Percentiles rank a stretch among this genome's conserved stretches.
Evolutionary conservation across 2,329 filamentous ascomycete species (phyloP).

Genomic region (Diaporthe ampelina): DNA sequence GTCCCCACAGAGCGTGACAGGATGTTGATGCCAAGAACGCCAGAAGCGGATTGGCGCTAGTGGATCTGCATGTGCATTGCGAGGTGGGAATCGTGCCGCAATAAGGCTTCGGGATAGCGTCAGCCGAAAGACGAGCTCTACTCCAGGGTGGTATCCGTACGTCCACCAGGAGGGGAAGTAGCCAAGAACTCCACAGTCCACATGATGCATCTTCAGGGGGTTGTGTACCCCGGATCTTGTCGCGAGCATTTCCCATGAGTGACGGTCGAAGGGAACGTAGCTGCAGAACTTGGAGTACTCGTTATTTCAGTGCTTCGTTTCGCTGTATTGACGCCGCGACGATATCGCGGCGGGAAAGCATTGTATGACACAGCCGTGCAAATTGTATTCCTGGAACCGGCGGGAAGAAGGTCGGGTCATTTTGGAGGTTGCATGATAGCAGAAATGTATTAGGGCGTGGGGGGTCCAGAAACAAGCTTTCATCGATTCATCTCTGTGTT

Average conservation of each 20-base stretch:
- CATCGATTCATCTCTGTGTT: not conserved
- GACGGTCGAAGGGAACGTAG: not conserved
- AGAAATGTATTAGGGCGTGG: not conserved
- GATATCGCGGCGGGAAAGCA: not conserved
- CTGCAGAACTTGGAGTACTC: not conserved
- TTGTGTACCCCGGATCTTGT: not conserved
- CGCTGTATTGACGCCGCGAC: not conserved
- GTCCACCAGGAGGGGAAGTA: not conserved
- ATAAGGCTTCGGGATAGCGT: constrained; percentile 27
- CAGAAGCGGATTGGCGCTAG: constrained; percentile 25
- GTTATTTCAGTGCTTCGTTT: not conserved
- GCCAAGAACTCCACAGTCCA: constrained; percentile 16
- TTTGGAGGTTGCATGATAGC: no score
- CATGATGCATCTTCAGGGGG: not conserved
- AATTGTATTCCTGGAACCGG: no score
- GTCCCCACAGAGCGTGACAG: constrained; percentile 31
- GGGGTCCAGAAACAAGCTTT: not conserved
- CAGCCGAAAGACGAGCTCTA: constrained; percentile 4
- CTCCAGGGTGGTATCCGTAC: not conserved
- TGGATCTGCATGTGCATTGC: constrained; percentile 14
- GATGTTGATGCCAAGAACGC: constrained; percentile 9
- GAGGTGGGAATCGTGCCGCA: constrained; percentile 12
- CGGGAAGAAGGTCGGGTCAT: no score
- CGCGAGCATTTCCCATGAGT: not conserved
- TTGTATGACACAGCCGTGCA: not conserved